Evolutionary conservation across 352 stramenopile species (phyloP).

Genomic region (Pythium aquatile): DNA sequence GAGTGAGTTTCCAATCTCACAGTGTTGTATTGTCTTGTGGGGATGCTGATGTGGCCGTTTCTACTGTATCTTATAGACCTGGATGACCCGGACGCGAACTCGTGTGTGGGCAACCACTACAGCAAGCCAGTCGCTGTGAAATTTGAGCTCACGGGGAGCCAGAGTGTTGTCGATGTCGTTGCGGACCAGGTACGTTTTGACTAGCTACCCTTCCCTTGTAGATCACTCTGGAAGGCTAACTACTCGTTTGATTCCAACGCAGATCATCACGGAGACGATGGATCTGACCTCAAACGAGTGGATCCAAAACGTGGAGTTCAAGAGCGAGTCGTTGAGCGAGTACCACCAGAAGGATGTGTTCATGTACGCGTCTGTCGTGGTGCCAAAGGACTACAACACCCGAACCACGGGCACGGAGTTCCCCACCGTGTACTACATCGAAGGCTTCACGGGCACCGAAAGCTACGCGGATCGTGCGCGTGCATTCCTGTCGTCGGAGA

Average conservation of each 20-base stretch:
- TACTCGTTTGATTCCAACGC: too few relatives aligned
- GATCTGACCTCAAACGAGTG: slow-evolving; percentile 50
- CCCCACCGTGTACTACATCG: slow-evolving; percentile 75
- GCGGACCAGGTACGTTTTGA: slow-evolving; percentile 41
- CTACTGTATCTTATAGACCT: slow-evolving; percentile 32
- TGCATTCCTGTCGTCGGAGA: slow-evolving; percentile 60
- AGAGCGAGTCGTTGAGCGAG: slow-evolving; percentile 63
- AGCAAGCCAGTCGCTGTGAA: slow-evolving; percentile 48
- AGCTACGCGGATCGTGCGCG: slow-evolving; percentile 59
- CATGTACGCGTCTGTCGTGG: slow-evolving; percentile 64
- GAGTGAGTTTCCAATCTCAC: slow-evolving; percentile 29
- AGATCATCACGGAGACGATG: slow-evolving; percentile 31
- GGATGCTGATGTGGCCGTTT: not conserved
- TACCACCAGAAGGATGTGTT: slow-evolving; percentile 66
- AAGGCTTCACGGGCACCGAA: slow-evolving; percentile 73
- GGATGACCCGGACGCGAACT: slow-evolving; percentile 67
- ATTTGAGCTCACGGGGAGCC: slow-evolving; percentile 28
- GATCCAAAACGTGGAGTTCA: slow-evolving; percentile 66
- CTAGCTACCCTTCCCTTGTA: too few relatives aligned
- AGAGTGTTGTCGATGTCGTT: slow-evolving; percentile 47
- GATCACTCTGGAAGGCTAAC: too few relatives aligned
- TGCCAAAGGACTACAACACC: slow-evolving; percentile 56
- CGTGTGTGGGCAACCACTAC: slow-evolving; percentile 56
- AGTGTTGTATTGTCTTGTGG: not conserved
- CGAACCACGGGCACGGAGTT: slow-evolving; percentile 25